Conservation (phyloP, 441 rosid genomes). For the Gossypium davidsonii region DNA sequence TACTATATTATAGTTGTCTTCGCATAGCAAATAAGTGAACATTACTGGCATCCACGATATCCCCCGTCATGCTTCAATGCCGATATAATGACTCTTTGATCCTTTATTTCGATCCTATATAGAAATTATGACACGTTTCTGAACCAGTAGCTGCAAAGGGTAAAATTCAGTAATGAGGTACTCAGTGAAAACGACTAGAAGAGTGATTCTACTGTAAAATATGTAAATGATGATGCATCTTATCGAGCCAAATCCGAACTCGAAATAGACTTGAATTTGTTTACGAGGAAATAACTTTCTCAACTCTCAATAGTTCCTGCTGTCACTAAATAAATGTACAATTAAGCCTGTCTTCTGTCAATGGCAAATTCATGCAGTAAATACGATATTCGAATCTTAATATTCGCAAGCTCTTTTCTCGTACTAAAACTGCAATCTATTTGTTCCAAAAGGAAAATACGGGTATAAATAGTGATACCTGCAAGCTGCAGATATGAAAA, state of each 20-base stretch:
- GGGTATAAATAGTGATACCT: slow-evolving; percentile 2
- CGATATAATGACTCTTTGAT: not conserved
- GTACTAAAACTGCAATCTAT: not conserved
- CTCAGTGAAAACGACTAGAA: slow-evolving; percentile 42
- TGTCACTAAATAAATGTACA: slow-evolving; percentile 21
- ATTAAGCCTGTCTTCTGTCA: not conserved
- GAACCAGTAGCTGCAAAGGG: slow-evolving; percentile 17
- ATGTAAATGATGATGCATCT: slow-evolving; percentile 22
- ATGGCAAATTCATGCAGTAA: not conserved
- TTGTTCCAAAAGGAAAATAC: not conserved
- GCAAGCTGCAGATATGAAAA: slow-evolving; percentile 19
- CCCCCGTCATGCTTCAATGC: not conserved
- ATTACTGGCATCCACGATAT: too few species aligned
- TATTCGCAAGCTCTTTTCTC: not conserved
- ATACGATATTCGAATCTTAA: not conserved
- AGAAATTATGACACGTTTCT: too few species aligned
- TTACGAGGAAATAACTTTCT: not conserved
- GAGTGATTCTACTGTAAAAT: slow-evolving; percentile 21
- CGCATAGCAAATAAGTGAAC: not conserved
- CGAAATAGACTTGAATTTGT: not conserved
- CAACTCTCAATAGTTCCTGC: slow-evolving; percentile 9
- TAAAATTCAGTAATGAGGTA: slow-evolving; percentile 60
- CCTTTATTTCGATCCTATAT: not conserved
- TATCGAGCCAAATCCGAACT: not conserved
- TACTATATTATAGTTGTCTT: not conserved